Base-by-base conservation (phyloP, 495 filamentous ascomycete species). In the Chaetomidium leptoderma region DNA sequence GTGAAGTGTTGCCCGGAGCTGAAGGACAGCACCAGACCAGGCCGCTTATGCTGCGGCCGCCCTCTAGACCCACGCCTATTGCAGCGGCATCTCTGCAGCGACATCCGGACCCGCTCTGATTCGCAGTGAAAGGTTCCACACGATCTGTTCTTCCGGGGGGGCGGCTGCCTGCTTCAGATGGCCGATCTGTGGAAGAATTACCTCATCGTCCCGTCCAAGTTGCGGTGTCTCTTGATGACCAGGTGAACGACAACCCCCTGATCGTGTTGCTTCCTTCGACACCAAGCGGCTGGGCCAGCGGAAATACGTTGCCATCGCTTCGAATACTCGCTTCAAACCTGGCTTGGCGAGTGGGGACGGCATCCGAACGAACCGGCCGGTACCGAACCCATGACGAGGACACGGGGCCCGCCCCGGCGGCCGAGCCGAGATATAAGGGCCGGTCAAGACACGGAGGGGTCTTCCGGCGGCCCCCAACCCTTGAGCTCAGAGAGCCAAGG, bases 21-120 rank as follows among this genome's bases (percentile, higher is more conserved):
- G 49, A 29, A 7, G 6, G 17, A 4, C 32, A 36, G 42, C 13
- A 17, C 50, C 46, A n/a, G 19, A 44, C 52, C 58, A 26, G 51
- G 51, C 49, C 39, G 42, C 42, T 2, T 35, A 17, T 44, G 23
- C 42, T 62, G 54, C 54, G 48, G 54, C 49, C 53, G 23, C 32
- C 33, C 51, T 52, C 36, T 47, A 61, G 53, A 43, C n/a, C 53
- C 59, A 62, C 48, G 39, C 53, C 54, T 53, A 47, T 54, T 48
- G 40, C 47, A 42, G 42, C 47, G 53, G 59, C 29, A 51, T 42
- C 26, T 33, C 53, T 37, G 53, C 44, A 57, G 53, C 48, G n/a
- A n/a, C 53, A 8, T 36, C 45, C 54, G 42, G 59, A 43, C 59
- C 53, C 54, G 59, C 59, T 62, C 30, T 62, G 53, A 62, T 62